phyloP scores from a whole-genome alignment of 371 early-diverging fungal genomes.

The Lichtheimia ramosa region DNA sequence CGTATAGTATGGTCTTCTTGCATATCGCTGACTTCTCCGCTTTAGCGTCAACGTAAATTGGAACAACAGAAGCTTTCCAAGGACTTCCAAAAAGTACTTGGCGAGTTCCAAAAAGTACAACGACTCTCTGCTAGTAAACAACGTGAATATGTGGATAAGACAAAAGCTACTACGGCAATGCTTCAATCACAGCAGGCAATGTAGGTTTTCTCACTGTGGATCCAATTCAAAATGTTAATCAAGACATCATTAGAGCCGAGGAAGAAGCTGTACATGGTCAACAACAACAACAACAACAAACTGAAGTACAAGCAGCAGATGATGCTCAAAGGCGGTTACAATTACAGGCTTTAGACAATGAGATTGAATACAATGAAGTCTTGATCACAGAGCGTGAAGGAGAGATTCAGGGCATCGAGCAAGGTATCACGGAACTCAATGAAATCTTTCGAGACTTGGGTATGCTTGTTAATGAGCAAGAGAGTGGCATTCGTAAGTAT shows the following conservation, averaged over 20 bases:
- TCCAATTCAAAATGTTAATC: not conserved
- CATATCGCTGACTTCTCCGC: not conserved
- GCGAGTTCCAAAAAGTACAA: conserved; percentile 85
- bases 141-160: conserved; percentile 81
- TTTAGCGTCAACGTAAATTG: conserved; percentile 71
- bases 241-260: conserved; percentile 16
- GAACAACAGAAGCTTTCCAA: conserved; percentile 84
- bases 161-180: conserved; percentile 50
- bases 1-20: not conserved
- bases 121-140: conserved; percentile 82
- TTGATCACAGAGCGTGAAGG: conserved; percentile 92
- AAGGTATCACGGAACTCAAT: conserved; percentile 60
- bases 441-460: conserved; percentile 96
- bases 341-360: conserved; percentile 81
- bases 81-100: conserved; percentile 89
- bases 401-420: conserved; percentile 91
- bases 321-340: conserved; percentile 68
- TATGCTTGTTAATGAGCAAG: conserved; percentile 94
- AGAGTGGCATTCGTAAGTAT: conserved; percentile 81
- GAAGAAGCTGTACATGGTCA: conserved; percentile 53
- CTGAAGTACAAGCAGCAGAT: conserved; percentile 61
- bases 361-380: conserved; percentile 90
- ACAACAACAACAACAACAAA: conserved; percentile 25
- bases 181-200: conserved; percentile 40
- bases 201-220: conserved; percentile 14